Evolutionary conservation across 345 rosid genomes (phyloP).

Genomic region (Brassica carinata): DNA sequence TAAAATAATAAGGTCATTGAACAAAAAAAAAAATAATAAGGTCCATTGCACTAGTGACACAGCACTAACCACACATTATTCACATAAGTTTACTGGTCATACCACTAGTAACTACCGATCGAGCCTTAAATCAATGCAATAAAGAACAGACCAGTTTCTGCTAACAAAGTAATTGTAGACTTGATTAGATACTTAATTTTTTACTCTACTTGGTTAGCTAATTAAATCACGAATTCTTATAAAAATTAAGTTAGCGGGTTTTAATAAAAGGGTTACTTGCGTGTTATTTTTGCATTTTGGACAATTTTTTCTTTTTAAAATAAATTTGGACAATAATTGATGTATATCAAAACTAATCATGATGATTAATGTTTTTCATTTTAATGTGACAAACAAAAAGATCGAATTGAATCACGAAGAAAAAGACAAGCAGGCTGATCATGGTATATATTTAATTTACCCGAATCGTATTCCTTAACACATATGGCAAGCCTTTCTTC

Average conservation of each 20-base stretch:
- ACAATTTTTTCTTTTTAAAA: no score
- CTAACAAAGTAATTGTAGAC: neutral
- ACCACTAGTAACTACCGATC: neutral
- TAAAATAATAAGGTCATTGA: neutral
- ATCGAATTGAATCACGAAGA: neutral
- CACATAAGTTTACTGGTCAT: conserved; percentile 4
- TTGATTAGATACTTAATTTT: neutral
- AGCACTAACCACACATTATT: conserved; percentile 1
- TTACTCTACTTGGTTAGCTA: neutral
- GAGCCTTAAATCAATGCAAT: neutral
- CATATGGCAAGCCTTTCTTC: conserved; percentile 10
- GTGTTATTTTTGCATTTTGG: neutral
- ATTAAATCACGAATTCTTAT: neutral
- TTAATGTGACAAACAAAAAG: neutral
- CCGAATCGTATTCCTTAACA: conserved; percentile 38
- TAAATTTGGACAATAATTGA: neutral
- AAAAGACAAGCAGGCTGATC: conserved; percentile 14
- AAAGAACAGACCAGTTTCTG: neutral
- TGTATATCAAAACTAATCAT: neutral
- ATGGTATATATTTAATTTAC: conserved; percentile 10
- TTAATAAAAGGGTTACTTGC: neutral
- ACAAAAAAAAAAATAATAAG: neutral
- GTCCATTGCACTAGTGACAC: neutral
- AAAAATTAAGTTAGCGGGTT: neutral
- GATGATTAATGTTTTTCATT: neutral